Percentiles rank a stretch among this genome's conserved stretches.
phyloP scores from a whole-genome alignment of 768 basidiomycete species.

The Boletellus ananas region DNA sequence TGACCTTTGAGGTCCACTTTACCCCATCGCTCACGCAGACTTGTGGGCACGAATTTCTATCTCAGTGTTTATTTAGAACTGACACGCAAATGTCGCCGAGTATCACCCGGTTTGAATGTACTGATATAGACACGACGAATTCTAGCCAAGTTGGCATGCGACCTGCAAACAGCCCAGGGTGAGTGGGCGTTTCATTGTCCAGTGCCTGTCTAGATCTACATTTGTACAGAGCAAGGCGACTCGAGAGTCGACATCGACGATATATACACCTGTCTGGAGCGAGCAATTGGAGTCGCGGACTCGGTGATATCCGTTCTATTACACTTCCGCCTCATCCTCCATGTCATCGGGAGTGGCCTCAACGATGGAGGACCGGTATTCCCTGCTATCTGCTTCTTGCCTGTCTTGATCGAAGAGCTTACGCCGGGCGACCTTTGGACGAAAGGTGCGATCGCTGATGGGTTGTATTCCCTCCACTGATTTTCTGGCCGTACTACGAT shows the following conservation, averaged over 20 bases:
- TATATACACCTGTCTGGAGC: slow-evolving; percentile 12
- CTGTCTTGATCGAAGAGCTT: background rate
- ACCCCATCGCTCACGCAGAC: too few species aligned
- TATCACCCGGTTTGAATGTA: too few species aligned
- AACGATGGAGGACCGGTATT: slow-evolving; percentile 16
- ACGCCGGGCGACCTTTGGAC: slow-evolving; percentile 14
- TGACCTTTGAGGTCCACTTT: too few species aligned
- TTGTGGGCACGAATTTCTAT: too few species aligned
- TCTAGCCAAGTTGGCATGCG: slow-evolving; percentile 16
- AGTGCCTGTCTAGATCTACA: background rate
- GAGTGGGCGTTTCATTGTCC: background rate
- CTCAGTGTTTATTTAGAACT: too few species aligned
- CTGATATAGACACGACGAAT: background rate
- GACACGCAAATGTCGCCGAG: too few species aligned
- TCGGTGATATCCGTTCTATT: slow-evolving; percentile 16
- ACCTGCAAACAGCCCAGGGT: slow-evolving; percentile 25
- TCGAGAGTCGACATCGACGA: background rate
- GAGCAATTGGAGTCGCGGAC: slow-evolving; percentile 7
- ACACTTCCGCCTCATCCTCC: slow-evolving; percentile 20
- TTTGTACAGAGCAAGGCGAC: slow-evolving; percentile 4
- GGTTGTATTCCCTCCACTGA: background rate
- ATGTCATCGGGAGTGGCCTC: slow-evolving; percentile 16
- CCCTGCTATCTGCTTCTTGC: slow-evolving; percentile 18
- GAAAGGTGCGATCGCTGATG: slow-evolving; percentile 11
- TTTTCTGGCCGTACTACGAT: background rate